Percentiles rank a stretch among this genome's conserved stretches.
phyloP scores from a whole-genome alignment of 2,329 filamentous ascomycete genomes.

The Herpotrichia juniperi region DNA sequence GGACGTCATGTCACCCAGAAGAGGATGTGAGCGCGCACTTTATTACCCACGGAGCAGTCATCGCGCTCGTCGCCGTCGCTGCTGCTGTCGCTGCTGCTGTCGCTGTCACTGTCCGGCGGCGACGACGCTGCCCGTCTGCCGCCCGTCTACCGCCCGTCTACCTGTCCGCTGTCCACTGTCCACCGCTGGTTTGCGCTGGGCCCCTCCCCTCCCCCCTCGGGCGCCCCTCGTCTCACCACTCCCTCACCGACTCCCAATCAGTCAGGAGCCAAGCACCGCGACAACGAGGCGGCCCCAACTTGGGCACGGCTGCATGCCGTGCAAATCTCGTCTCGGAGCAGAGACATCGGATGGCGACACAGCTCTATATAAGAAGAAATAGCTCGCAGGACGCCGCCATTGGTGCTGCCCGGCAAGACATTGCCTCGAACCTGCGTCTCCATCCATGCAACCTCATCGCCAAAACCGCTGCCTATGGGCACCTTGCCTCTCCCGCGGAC shows the following conservation, averaged over 20 bases:
- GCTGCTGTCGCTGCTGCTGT: no score
- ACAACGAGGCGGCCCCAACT: constrained; percentile 8
- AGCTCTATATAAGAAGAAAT: constrained; percentile 10
- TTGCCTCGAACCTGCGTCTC: constrained; percentile 25
- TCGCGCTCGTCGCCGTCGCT: no score
- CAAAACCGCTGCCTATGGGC: constrained; percentile 28
- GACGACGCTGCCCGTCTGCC: constrained; percentile 17
- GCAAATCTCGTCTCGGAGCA: constrained; percentile 9
- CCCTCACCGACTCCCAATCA: constrained; percentile 28
- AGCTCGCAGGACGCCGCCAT: constrained; percentile 12
- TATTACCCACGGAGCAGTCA: no score
- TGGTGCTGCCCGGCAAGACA: constrained; percentile 22
- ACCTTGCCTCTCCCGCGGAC: constrained; percentile 16
- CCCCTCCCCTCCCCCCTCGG: neutral
- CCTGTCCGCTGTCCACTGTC: neutral
- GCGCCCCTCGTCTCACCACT: constrained; percentile 8
- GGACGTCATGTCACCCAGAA: neutral
- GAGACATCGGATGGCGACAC: neutral
- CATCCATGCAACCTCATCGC: constrained; percentile 17
- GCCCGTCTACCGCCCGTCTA: no score
- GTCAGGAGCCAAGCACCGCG: constrained; percentile 5
- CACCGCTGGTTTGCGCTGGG: constrained; percentile 16
- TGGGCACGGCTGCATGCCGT: constrained; percentile 34
- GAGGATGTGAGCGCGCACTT: neutral
- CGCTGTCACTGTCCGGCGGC: constrained; percentile 36